These are phyloP conservation scores for Prinsepia uniflora DNA, from an alignment of 306 rosid species.

Conservation along the genomic window DNA sequence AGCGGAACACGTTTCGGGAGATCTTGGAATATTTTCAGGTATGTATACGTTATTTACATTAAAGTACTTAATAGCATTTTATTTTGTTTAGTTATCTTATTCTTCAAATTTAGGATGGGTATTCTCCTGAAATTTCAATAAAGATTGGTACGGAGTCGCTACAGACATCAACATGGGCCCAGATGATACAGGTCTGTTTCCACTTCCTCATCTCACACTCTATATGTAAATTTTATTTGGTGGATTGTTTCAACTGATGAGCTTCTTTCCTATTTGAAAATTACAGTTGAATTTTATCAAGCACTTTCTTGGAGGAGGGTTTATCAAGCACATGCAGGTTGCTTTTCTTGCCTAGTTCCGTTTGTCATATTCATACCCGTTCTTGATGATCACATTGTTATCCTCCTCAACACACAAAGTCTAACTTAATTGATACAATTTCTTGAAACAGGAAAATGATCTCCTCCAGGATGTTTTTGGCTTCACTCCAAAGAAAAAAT, in stretches of 20 bases:
- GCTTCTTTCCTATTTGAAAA: slow-evolving; percentile 3
- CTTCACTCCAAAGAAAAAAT: slow-evolving; percentile 69
- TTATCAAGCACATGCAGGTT: slow-evolving; percentile 94
- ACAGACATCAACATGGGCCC: slow-evolving; percentile 73
- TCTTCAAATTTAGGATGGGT: slow-evolving; percentile 52
- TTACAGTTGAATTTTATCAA: slow-evolving; percentile 75
- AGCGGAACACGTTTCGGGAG: slow-evolving; percentile 76
- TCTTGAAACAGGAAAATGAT: slow-evolving; percentile 65
- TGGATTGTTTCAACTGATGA: background rate
- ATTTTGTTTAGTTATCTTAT: slow-evolving; percentile 22
- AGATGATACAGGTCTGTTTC: slow-evolving; percentile 64
- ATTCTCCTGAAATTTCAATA: slow-evolving; percentile 62
- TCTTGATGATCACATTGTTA: background rate
- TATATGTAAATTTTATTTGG: background rate
- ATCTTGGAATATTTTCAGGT: slow-evolving; percentile 83
- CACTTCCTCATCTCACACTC: background rate
- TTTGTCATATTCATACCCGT: background rate
- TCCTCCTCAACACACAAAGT: background rate
- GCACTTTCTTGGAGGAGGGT: slow-evolving; percentile 90
- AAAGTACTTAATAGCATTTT: background rate
- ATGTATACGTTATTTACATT: background rate
- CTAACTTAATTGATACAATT: background rate
- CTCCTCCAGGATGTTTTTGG: slow-evolving; percentile 78
- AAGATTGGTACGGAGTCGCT: slow-evolving; percentile 76
- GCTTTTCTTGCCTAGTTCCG: slow-evolving; percentile 10